These are phyloP conservation scores for Amylocarpus encephaloides DNA, from an alignment of 2,329 filamentous ascomycete species.

Conservation along the genomic window DNA sequence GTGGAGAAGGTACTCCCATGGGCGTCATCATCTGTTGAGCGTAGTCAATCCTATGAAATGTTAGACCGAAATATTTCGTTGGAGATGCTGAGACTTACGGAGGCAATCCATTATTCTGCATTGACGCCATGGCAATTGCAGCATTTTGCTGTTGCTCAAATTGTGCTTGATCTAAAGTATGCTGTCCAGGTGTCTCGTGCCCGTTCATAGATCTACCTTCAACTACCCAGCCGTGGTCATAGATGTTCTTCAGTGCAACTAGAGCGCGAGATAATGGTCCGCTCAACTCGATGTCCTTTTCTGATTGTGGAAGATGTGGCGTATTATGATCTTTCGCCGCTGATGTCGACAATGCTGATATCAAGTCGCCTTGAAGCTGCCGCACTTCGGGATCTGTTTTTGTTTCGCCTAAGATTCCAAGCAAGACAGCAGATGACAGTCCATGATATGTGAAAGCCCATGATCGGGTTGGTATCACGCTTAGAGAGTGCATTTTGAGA, in stretches of 20 bases:
- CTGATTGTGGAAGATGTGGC: conserved; percentile 16
- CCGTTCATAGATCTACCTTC: conserved; percentile 32
- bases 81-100: conserved; percentile 19
- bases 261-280: conserved; percentile 56
- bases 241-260: conserved; percentile 57
- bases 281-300: conserved; percentile 30
- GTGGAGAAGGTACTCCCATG: conserved; percentile 35
- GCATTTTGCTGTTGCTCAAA: conserved; percentile 48
- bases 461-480: conserved; percentile 58
- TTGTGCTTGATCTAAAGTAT: conserved; percentile 18
- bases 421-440: conserved; percentile 56
- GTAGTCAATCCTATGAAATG: conserved; percentile 33
- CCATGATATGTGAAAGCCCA: conserved; percentile 66
- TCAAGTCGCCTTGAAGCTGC: conserved; percentile 57
- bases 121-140: conserved; percentile 57
- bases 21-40: conserved; percentile 33
- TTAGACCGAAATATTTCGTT: background rate
- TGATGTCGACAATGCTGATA: conserved; percentile 56
- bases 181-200: conserved; percentile 11
- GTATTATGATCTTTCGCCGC: conserved; percentile 50
- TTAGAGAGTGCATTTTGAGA: conserved; percentile 61
- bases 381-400: conserved; percentile 58
- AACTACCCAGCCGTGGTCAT: conserved; percentile 55
- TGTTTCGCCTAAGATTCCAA: conserved; percentile 57
- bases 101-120: conserved; percentile 49